Base-by-base conservation (phyloP, 352 stramenopile species). In the Globisporangium parvum region DNA sequence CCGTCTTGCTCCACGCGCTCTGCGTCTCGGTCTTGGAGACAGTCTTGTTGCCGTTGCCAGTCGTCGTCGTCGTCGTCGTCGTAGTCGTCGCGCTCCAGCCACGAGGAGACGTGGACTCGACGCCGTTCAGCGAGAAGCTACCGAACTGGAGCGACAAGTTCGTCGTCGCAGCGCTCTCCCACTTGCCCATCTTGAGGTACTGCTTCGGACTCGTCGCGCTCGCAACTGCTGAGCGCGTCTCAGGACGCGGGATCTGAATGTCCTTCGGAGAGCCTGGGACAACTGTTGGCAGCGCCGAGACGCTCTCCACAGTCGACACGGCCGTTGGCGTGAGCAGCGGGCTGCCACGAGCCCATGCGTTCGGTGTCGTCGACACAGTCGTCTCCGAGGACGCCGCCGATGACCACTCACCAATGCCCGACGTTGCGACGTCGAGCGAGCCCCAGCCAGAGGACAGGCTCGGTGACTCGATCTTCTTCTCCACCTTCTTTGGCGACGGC, bases 61-160 rank as follows among this genome's bases (percentile, higher is more conserved):
- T 66, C 48, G 51, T 65, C n/a, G 74, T 67, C 18, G 74, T 75
- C 6, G 72, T 70, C 17, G 75, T 73, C 6, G 73, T 73, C 0
- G 71, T 77, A 12, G 73, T 73, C 18, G 62, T 67, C 20, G 77
- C 79, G 24, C 67, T 67, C 80, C 80, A 91, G 37, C 75, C 80
- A 42, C 69, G 69, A 53, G 77, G 76, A 9, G 80, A 87, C n/a
- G 78, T 72, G 8, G 82, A 51, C 49, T 90, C 78, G 23, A 62
- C 42, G 44, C 77, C 81, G 53, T 79, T 89, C 24, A 94, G 62
- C 21, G 85, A 94, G 24, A 94, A 94, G 69, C 85, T 94, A 14
- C 85, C 85, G 69, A 94, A 94, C 66, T 94, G 85, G 35, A 94
- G 74, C 47, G 81, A 89, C 23, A 94, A 58, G 62, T 92, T 90